Conservation (phyloP, 257 asterid species). For the Voacanga thouarsii region DNA sequence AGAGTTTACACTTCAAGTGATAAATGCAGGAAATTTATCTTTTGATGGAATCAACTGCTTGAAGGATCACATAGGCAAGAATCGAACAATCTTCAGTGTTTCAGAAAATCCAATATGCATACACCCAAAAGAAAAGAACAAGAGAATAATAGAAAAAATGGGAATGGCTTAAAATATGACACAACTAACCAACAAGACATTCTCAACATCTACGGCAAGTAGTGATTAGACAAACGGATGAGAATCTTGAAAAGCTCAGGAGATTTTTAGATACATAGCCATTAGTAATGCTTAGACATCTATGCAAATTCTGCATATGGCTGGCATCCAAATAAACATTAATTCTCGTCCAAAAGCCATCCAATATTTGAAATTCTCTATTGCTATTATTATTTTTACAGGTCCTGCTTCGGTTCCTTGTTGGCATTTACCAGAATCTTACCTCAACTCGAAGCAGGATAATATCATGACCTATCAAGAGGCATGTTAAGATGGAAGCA, state of each 20-base stretch:
- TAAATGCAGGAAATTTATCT: neutral
- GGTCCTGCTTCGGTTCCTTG: neutral
- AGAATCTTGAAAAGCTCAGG: neutral
- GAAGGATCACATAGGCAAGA: neutral
- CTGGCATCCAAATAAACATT: neutral
- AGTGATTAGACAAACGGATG: too few species aligned
- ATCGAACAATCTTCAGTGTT: too few species aligned
- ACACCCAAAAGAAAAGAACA: too few species aligned
- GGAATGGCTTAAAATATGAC: neutral
- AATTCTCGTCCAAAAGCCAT: neutral
- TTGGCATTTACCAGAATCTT: neutral
- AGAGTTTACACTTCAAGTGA: neutral
- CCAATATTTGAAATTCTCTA: neutral
- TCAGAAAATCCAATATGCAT: too few species aligned
- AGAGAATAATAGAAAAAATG: neutral
- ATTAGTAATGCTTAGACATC: neutral
- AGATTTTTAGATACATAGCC: neutral
- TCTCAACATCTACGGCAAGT: too few species aligned
- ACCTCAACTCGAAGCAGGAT: neutral
- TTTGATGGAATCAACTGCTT: too few species aligned
- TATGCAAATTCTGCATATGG: neutral
- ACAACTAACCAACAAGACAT: neutral
- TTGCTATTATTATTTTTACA: neutral
- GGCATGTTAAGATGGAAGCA: constrained; percentile 3
- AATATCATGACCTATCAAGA: neutral